phyloP scores from a whole-genome alignment of 306 rosid species.

The Acacia melanoxylon region DNA sequence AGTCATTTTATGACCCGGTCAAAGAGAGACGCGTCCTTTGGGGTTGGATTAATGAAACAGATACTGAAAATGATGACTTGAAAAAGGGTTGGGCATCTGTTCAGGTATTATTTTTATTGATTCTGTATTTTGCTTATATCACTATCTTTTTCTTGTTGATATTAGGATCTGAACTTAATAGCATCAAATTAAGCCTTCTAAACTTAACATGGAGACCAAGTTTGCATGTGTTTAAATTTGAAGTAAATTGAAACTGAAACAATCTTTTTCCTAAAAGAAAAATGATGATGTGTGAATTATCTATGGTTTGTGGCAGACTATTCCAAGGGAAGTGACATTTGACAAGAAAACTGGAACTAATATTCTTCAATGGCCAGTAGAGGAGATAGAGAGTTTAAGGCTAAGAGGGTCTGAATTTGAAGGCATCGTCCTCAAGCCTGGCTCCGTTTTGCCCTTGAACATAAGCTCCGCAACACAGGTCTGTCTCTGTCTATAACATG shows the following conservation, averaged over 20 bases:
- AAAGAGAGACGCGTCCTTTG: constrained; percentile 63
- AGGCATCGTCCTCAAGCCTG: constrained; percentile 55
- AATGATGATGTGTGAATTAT: background rate
- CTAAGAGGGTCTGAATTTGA: constrained; percentile 46
- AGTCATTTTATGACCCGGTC: constrained; percentile 71
- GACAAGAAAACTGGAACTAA: constrained; percentile 65
- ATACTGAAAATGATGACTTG: constrained; percentile 55
- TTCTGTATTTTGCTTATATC: no score
- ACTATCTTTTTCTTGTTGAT: no score
- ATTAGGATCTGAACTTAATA: background rate
- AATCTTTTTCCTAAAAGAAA: background rate
- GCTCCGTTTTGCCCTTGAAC: constrained; percentile 58
- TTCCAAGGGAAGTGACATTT: constrained; percentile 76
- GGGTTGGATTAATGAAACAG: constrained; percentile 90
- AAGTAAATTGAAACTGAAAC: background rate
- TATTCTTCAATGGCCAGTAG: constrained; percentile 81
- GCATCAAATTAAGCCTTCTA: background rate
- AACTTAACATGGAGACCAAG: background rate
- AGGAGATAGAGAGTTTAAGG: constrained; percentile 79
- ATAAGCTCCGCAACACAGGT: constrained; percentile 80
- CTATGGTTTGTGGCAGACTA: constrained; percentile 36
- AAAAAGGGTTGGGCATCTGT: constrained; percentile 85
- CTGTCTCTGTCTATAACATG: constrained; percentile 26
- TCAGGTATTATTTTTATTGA: constrained; percentile 46
- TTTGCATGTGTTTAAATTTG: background rate